Percentiles rank a stretch among this genome's conserved stretches.
These are phyloP conservation scores for Trifolium pratense DNA, from an alignment of 306 rosid genomes.

Conservation along the genomic window DNA sequence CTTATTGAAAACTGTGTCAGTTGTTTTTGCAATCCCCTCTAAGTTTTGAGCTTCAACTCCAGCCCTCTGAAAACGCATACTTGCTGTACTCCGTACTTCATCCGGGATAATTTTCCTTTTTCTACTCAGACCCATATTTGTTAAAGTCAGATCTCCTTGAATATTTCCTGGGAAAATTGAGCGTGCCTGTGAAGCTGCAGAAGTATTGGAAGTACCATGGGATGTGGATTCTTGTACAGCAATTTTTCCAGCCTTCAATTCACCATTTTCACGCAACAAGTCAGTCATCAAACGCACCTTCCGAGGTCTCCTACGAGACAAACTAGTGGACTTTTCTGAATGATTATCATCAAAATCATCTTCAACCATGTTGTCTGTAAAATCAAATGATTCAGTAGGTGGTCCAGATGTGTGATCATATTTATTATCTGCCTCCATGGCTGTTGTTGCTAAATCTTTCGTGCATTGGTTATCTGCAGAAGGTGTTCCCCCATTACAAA, in stretches of 20 bases:
- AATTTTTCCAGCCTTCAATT: constrained; percentile 50
- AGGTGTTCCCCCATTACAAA: constrained; percentile 51
- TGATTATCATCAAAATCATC: constrained; percentile 59
- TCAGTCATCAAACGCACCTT: constrained; percentile 91
- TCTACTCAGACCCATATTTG: constrained; percentile 51
- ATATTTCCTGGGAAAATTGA: constrained; percentile 55
- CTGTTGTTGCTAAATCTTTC: constrained; percentile 41
- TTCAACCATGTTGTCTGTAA: constrained; percentile 49
- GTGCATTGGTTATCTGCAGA: constrained; percentile 45
- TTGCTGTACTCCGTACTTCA: constrained; percentile 53
- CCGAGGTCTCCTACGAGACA: constrained; percentile 69
- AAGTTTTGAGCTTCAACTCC: constrained; percentile 46
- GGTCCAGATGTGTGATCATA: constrained; percentile 42
- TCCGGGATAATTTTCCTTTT: constrained; percentile 69
- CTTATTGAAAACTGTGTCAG: constrained; percentile 36
- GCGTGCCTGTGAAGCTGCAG: constrained; percentile 47
- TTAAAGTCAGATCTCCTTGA: constrained; percentile 52
- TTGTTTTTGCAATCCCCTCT: constrained; percentile 50
- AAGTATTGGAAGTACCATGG: constrained; percentile 49
- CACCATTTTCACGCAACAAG: constrained; percentile 66
- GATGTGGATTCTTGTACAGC: constrained; percentile 51
- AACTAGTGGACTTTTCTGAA: constrained; percentile 54
- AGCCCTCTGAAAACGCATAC: constrained; percentile 42
- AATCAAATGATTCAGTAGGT: constrained; percentile 50
- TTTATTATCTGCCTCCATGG: constrained; percentile 41